Base-by-base conservation (phyloP, 441 rosid genomes). In the Gossypium gossypioides region DNA sequence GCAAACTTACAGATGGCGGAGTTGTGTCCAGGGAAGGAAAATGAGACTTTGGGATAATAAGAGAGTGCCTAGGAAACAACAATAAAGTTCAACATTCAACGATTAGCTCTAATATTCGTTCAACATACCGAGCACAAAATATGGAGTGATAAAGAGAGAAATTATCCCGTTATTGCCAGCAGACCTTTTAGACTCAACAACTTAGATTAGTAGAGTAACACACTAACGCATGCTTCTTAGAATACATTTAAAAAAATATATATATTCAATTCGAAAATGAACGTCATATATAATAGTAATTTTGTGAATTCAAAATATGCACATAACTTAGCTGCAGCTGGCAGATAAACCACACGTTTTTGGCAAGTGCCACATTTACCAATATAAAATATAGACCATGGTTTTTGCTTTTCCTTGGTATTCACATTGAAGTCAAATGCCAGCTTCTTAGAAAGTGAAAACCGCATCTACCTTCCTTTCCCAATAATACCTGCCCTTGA, bases 1-100 rank as follows among this genome's bases (percentile, higher is more conserved):
- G 29, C 3, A 42, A 50, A 86, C 98, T 93, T 91, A 93, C 98
- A 67, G 91, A 83, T 62, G 97, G 90, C 64, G 96, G 98, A 71
- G 98, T 93, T 60, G 77, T 82, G 79, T 88, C 92, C 84, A 93
- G 77, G 51, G 88, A 85, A 59, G 92, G 78, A 80, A 82, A 91
- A 82, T 91, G 98, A 56, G 88, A 84, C 76, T 91, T 93, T 4
- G 98, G 97, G 64, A 91, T 86, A 69, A 93, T 85, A 76, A 91
- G 95, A 21, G 95, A 93, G 86, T 93, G 98, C 92, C 98, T 93
- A 57, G 21, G 9, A 76, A 77, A 82, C 73, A 76, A 60, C 6
- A 55, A 59, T 44, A 27, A 37, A 7, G 1, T 3, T 24, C 12
- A 34, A 71, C 8, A 29, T 34, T 44, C 29, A 73, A 64, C 61